Evolutionary conservation across 257 asterid genomes (phyloP).

Genomic region (Solanum chilense): DNA sequence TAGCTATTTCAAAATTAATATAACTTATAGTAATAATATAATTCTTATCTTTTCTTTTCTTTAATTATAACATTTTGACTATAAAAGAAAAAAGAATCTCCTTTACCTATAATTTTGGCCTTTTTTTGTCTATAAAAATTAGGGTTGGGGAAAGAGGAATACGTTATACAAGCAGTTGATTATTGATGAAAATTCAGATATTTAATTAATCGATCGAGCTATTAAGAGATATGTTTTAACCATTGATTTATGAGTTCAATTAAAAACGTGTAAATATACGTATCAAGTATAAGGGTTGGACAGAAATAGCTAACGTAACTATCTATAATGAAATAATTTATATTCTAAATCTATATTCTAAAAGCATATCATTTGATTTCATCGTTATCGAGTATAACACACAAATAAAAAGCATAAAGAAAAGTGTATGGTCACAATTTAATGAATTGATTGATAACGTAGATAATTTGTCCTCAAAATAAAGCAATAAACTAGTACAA

Average conservation of each 20-base stretch:
- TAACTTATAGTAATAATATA: not conserved
- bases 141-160: not conserved
- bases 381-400: not conserved
- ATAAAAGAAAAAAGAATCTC: not conserved
- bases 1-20: not conserved
- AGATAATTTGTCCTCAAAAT: not conserved
- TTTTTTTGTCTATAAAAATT: too few species aligned
- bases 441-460: not conserved
- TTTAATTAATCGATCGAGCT: not conserved
- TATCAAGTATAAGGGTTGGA: not conserved
- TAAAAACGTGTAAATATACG: too few species aligned
- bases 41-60: not conserved
- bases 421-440: not conserved
- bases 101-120: not conserved
- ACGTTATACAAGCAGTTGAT: fast-evolving
- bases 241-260: not conserved
- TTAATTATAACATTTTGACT: not conserved
- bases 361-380: not conserved
- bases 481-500: not conserved
- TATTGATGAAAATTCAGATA: not conserved
- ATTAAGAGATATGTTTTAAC: too few species aligned
- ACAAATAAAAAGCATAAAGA: not conserved
- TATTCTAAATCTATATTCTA: not conserved
- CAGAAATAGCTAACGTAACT: not conserved
- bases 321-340: not conserved